Evolutionary conservation across 2,329 filamentous ascomycete genomes (phyloP), one percentile per base, ranked within the genome.

Genomic region (Gnomoniopsis sp.): DNA sequence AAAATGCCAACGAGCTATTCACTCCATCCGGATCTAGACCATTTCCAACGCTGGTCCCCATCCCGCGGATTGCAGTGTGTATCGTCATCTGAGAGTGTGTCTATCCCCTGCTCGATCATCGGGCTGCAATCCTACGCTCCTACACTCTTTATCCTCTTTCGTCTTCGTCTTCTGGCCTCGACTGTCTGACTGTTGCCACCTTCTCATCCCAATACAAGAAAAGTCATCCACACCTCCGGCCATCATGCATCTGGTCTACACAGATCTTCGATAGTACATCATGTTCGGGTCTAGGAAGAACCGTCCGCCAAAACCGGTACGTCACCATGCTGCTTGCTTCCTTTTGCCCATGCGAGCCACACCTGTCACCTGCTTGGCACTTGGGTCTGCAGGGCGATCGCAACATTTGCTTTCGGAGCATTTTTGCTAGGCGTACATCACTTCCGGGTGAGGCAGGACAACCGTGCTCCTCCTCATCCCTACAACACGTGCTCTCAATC

Each of bases 221-320:
- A 15, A 19, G n/a, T 33, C 49, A 23, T 15, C 22, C 11, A 19
- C 14, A 17, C 26, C 34, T 30, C n/a, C 12, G 15, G 22, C 33
- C 30, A 49, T 23, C 12, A 55, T 55, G 53, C 41, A 19, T n/a
- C 43, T 33, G 22, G 19, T 7, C 3, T 19, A 19, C 19, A 22
- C 44, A n/a, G 11, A n/a, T 26, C 23, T 34, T 41, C 46, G 30
- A 26, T 55, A 55, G 33, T 26, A 48, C 30, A 55, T 61, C 64
- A 81, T 81, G 81, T 83, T 84, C 70, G 77, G 75, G 66, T 79
- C 79, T 64, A 76, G 77, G 72, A 80, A 75, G 71, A 77, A 77
- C 68, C 74, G 78, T 64, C 73, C 74, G 71, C 74, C 75, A 58
- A 72, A 74, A 67, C 75, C 75, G 75, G 80, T 83, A 78, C 73